A percentile compares a stretch with the other conserved stretches of the same genome.
Conservation (phyloP, 2,329 filamentous ascomycete genomes). For the Eutypella sp. region DNA sequence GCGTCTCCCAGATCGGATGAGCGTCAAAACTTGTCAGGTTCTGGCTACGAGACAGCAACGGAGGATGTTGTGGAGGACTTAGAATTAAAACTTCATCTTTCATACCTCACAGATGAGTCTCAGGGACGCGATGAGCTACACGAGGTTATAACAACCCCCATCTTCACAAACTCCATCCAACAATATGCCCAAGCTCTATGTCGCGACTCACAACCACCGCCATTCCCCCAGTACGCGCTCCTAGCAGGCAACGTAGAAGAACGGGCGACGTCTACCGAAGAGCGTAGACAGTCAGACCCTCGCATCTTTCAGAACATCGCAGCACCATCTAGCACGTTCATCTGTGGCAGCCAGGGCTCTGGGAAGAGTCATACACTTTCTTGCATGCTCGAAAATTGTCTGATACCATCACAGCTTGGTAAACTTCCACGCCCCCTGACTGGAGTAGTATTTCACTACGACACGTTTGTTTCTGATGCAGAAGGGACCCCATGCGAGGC, state of each 20-base stretch:
- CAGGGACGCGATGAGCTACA: background rate
- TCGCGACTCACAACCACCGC: background rate
- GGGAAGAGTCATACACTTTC: constrained; percentile 60
- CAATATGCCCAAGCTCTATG: background rate
- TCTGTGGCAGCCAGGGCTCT: constrained; percentile 60
- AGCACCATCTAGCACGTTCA: constrained; percentile 54
- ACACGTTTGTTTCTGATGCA: constrained; percentile 45
- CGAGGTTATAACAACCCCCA: background rate
- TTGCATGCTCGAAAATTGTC: constrained; percentile 52
- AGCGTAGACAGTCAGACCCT: background rate
- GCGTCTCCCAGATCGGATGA: too few species aligned
- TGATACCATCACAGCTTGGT: constrained; percentile 41
- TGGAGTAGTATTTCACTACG: constrained; percentile 62
- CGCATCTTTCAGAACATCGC: constrained; percentile 31
- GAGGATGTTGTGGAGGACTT: too few species aligned
- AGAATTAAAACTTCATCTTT: background rate
- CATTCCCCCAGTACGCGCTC: background rate
- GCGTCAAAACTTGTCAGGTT: too few species aligned
- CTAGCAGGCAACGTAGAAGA: background rate
- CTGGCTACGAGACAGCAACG: too few species aligned
- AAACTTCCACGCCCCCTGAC: constrained; percentile 48
- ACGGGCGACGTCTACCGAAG: background rate
- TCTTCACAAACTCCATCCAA: background rate
- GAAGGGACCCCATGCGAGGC: constrained; percentile 54
- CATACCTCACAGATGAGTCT: background rate